phyloP scores from a whole-genome alignment of 2,329 filamentous ascomycete species.

The Fusarium albosuccineum region DNA sequence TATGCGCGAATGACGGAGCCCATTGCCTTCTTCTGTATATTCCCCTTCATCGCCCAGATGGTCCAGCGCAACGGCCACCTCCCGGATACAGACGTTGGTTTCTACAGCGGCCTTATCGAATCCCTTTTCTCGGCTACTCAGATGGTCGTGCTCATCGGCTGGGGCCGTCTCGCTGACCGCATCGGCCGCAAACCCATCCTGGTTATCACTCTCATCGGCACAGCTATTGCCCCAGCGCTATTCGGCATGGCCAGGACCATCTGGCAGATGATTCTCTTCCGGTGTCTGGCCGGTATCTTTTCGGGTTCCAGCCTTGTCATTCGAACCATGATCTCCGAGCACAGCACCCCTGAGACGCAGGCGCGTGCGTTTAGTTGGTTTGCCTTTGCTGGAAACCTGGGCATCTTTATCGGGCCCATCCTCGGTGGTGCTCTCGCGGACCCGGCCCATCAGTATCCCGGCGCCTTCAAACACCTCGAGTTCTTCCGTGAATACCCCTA shows the following conservation, averaged over 20 bases:
- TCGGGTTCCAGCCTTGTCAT: conserved; percentile 80
- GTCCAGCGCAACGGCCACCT: conserved; percentile 74
- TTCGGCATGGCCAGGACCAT: conserved; percentile 77
- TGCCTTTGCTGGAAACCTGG: conserved; percentile 79
- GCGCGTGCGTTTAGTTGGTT: conserved; percentile 82
- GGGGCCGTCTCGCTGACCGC: conserved; percentile 74
- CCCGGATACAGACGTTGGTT: conserved; percentile 76
- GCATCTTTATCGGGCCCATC: conserved; percentile 78
- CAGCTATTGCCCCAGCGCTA: conserved; percentile 69
- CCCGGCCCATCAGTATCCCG: conserved; percentile 73
- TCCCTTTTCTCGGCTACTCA: conserved; percentile 80
- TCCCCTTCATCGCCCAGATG: conserved; percentile 86
- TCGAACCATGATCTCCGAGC: conserved; percentile 82
- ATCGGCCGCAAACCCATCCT: conserved; percentile 80
- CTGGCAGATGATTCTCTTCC: conserved; percentile 80
- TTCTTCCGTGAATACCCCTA: conserved; percentile 67
- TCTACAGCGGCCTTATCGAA: conserved; percentile 83
- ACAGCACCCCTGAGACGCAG: conserved; percentile 77
- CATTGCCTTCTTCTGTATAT: conserved; percentile 85
- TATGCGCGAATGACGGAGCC: conserved; percentile 80
- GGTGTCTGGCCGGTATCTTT: conserved; percentile 80
- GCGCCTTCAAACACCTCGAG: conserved; percentile 59
- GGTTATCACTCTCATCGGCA: conserved; percentile 74
- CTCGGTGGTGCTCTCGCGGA: conserved; percentile 78
- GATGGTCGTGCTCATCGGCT: conserved; percentile 81